phyloP scores from a whole-genome alignment of 2,329 filamentous ascomycete species.

The Claviceps humidiphila region DNA sequence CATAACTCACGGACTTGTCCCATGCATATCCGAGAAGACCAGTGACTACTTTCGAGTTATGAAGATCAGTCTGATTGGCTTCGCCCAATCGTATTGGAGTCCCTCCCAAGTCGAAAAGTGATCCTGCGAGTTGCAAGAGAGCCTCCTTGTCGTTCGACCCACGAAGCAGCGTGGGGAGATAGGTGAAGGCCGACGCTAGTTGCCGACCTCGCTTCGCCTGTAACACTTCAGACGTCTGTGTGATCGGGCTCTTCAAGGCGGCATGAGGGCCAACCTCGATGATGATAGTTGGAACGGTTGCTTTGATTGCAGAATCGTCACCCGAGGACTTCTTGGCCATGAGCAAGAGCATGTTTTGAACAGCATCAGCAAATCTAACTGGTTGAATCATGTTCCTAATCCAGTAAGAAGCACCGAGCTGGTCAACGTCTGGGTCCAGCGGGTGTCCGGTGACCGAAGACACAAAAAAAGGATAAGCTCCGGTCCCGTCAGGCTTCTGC shows the following conservation, averaged over 20 bases:
- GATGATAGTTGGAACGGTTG: conserved; percentile 15
- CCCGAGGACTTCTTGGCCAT: background rate
- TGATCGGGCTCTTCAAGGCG: conserved; percentile 29
- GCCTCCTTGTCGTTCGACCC: conserved; percentile 3
- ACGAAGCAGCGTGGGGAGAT: conserved; percentile 7
- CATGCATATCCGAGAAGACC: conserved; percentile 17
- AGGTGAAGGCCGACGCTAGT: conserved; percentile 5
- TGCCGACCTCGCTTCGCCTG: conserved; percentile 13
- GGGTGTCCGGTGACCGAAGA: conserved; percentile 4
- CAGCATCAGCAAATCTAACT: conserved; percentile 12
- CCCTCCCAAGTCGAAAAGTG: conserved; percentile 27
- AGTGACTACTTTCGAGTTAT: conserved; percentile 6
- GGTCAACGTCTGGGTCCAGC: background rate
- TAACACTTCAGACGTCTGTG: conserved; percentile 21
- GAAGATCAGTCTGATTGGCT: conserved; percentile 20
- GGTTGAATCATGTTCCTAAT: conserved; percentile 13
- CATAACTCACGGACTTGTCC: conserved; percentile 11
- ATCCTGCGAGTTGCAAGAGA: conserved; percentile 20
- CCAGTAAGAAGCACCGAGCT: conserved; percentile 10
- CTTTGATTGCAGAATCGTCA: background rate
- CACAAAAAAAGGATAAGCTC: background rate
- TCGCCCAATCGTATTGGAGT: conserved; percentile 24
- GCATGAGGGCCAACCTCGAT: conserved; percentile 32
- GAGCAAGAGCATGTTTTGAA: conserved; percentile 1
- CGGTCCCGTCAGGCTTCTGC: background rate